phyloP scores from a whole-genome alignment of 345 rosid species.

The Kernera saxatilis region DNA sequence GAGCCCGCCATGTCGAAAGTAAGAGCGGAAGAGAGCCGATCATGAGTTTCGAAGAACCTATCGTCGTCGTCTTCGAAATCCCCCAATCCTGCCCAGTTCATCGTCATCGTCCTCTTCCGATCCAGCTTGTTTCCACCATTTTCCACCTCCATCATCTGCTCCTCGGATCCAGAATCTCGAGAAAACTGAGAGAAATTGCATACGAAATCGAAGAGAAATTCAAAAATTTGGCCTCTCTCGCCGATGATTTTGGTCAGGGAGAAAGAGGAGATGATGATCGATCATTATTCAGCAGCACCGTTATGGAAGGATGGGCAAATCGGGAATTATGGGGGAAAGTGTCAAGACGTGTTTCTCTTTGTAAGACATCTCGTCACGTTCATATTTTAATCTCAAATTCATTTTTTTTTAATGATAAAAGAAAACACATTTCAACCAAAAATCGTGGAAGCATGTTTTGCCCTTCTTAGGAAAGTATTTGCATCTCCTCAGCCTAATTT shows the following conservation, averaged over 20 bases:
- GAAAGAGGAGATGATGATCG: background rate
- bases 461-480: too few species aligned
- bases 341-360: constrained; percentile 27
- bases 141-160: background rate
- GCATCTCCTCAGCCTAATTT: background rate
- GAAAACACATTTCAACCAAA: background rate
- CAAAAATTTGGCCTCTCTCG: background rate
- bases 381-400: background rate
- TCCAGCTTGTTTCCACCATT: constrained; percentile 31
- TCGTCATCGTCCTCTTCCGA: constrained; percentile 52
- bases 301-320: constrained; percentile 32
- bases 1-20: constrained; percentile 51
- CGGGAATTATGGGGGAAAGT: constrained; percentile 34
- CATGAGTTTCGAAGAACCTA: constrained; percentile 63
- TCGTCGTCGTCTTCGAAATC: constrained; percentile 72
- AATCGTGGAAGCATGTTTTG: constrained; percentile 33
- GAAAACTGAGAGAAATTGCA: background rate
- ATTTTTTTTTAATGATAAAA: background rate
- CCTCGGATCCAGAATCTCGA: background rate
- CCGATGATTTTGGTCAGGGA: background rate
- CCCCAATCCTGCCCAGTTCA: constrained; percentile 70
- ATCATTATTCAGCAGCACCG: constrained; percentile 8
- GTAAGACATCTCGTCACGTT: constrained; percentile 33
- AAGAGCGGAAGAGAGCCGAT: constrained; percentile 53
- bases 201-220: background rate